Conservation (phyloP, 768 basidiomycete genomes). For the Fistulinella prunicolor region DNA sequence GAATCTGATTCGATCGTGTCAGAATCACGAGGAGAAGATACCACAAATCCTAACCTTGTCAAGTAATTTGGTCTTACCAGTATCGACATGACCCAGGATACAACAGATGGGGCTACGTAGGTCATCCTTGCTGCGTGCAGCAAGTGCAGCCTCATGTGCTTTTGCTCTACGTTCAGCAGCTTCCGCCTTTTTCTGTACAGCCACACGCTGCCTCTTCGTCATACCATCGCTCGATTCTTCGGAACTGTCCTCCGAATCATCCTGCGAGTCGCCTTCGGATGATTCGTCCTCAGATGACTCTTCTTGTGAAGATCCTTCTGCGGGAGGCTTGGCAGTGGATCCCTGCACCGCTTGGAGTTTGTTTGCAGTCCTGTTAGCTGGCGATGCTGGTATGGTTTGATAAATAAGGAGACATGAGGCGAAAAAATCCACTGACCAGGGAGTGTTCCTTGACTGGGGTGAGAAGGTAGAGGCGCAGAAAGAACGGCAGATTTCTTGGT, state of each 20-base stretch:
- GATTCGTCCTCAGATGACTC: slow-evolving; percentile 41
- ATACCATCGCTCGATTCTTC: slow-evolving; percentile 60
- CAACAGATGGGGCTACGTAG: slow-evolving; percentile 97
- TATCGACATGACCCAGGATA: slow-evolving; percentile 99
- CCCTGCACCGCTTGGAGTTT: slow-evolving; percentile 25
- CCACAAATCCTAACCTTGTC: slow-evolving; percentile 68
- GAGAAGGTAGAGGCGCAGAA: background rate
- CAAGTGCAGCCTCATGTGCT: slow-evolving; percentile 80
- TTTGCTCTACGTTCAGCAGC: slow-evolving; percentile 79
- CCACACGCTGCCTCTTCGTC: slow-evolving; percentile 63
- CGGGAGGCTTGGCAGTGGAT: slow-evolving; percentile 26
- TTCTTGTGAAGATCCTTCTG: slow-evolving; percentile 29
- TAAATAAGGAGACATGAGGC: background rate
- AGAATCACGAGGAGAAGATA: background rate
- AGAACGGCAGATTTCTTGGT: slow-evolving; percentile 5
- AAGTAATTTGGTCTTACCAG: slow-evolving; percentile 95
- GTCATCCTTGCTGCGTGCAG: slow-evolving; percentile 84
- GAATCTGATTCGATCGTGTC: slow-evolving; percentile 58
- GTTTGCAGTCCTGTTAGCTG: slow-evolving; percentile 6
- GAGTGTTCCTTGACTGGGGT: slow-evolving; percentile 1
- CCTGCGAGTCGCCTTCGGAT: slow-evolving; percentile 49
- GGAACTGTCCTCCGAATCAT: slow-evolving; percentile 42
- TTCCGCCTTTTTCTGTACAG: slow-evolving; percentile 73
- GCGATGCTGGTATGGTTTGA: background rate
- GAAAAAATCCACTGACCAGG: slow-evolving; percentile 12